A percentile compares a stretch with the other conserved stretches of the same genome.
These are phyloP conservation scores for Fusarium austroafricanum DNA, from an alignment of 2,329 filamentous ascomycete genomes.

Conservation along the genomic window DNA sequence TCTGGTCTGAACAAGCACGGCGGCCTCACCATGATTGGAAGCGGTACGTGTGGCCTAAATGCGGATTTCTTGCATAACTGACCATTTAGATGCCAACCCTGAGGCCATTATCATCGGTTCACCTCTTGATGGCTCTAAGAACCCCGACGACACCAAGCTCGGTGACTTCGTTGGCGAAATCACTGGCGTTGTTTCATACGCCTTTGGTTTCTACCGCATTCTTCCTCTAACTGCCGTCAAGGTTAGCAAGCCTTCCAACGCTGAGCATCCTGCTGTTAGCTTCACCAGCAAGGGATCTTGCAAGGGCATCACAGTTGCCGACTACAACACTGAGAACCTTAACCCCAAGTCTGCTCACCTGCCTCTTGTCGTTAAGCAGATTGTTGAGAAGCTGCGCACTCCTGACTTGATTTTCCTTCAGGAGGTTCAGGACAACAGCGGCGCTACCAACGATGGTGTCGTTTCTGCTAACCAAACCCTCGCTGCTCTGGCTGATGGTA, in stretches of 20 bases:
- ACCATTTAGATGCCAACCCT: constrained; percentile 70
- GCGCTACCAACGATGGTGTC: constrained; percentile 69
- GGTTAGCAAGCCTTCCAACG: constrained; percentile 59
- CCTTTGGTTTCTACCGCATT: constrained; percentile 76
- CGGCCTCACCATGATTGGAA: constrained; percentile 71
- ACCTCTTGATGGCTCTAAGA: constrained; percentile 73
- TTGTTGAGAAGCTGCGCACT: constrained; percentile 70
- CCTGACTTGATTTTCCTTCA: constrained; percentile 77
- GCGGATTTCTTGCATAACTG: background rate
- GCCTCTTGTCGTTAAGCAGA: constrained; percentile 70
- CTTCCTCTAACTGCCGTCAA: constrained; percentile 70
- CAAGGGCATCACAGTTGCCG: constrained; percentile 70
- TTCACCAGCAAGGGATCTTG: constrained; percentile 68
- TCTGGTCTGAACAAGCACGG: constrained; percentile 72
- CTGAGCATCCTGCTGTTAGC: constrained; percentile 61
- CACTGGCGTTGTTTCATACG: constrained; percentile 74
- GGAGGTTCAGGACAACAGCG: constrained; percentile 76
- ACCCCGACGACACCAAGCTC: constrained; percentile 69
- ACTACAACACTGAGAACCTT: constrained; percentile 79
- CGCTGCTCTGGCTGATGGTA: constrained; percentile 63
- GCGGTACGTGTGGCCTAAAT: constrained; percentile 52
- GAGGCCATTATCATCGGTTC: constrained; percentile 74
- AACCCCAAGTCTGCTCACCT: constrained; percentile 66
- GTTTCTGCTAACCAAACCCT: constrained; percentile 69
- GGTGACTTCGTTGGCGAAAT: constrained; percentile 74